Evolutionary conservation across 192 early-diverging fungal species (phyloP).

Genomic region (Entomortierella lignicola): DNA sequence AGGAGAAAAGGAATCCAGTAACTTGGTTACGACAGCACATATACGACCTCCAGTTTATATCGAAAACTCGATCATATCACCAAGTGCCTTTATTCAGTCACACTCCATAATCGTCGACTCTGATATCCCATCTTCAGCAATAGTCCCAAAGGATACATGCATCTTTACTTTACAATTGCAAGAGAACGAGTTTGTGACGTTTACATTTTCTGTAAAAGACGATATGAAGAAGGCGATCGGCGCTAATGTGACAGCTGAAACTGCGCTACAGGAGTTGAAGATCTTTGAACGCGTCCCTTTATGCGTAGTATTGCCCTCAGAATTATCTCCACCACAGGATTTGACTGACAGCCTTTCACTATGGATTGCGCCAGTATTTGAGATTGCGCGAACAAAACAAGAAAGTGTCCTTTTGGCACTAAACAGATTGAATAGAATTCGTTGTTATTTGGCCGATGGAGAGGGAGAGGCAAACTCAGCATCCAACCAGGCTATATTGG

Average conservation of each 20-base stretch:
- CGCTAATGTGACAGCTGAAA: too few species aligned
- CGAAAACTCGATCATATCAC: slow-evolving; percentile 8
- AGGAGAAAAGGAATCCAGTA: neutral
- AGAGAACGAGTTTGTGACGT: slow-evolving; percentile 51
- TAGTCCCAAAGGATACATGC: slow-evolving; percentile 38
- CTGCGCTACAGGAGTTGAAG: slow-evolving; percentile 1
- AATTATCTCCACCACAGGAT: neutral
- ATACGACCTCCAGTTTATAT: slow-evolving; percentile 7
- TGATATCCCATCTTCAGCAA: neutral
- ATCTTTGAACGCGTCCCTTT: slow-evolving; percentile 22
- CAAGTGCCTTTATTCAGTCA: slow-evolving; percentile 1
- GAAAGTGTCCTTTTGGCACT: slow-evolving; percentile 26
- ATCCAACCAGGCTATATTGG: too few species aligned
- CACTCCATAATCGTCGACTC: slow-evolving; percentile 34
- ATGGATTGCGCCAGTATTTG: slow-evolving; percentile 40
- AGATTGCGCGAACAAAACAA: slow-evolving; percentile 13
- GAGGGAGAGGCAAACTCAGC: neutral
- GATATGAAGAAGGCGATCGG: slow-evolving; percentile 40
- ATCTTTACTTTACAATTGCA: slow-evolving; percentile 45
- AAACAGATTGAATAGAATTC: slow-evolving; percentile 27
- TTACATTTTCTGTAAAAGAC: slow-evolving; percentile 51
- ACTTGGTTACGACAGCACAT: neutral
- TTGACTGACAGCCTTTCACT: slow-evolving; percentile 10
- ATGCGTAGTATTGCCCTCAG: neutral
- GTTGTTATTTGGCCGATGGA: neutral